Evolutionary conservation across 2,329 filamentous ascomycete genomes (phyloP).

Genomic region (Trichophyton mentagrophytes): DNA sequence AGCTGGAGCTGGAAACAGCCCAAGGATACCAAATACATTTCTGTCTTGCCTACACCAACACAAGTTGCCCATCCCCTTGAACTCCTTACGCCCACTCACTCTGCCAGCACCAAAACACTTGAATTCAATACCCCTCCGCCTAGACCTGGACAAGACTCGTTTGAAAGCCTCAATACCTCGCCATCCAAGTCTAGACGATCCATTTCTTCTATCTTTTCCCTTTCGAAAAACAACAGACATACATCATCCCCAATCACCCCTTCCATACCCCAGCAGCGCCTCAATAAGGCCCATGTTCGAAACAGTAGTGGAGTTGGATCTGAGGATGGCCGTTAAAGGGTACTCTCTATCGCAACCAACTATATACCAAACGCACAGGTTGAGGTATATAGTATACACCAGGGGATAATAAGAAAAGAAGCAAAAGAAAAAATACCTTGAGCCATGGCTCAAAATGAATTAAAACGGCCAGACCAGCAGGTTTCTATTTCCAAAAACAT

Average conservation of each 20-base stretch:
- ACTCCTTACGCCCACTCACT: neutral
- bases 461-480: neutral
- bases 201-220: neutral
- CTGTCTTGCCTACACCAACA: neutral
- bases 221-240: neutral
- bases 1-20: constrained; percentile 1
- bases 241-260: neutral
- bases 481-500: neutral
- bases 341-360: neutral
- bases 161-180: neutral
- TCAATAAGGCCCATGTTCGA: neutral
- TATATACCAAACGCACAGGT: neutral
- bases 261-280: neutral
- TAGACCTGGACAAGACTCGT: neutral
- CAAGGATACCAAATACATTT: neutral
- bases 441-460: neutral
- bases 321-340: neutral
- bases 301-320: neutral
- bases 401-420: neutral
- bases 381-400: neutral
- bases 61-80: neutral
- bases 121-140: constrained; percentile 1
- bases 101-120: neutral
- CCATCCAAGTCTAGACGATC: neutral
- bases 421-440: neutral